Conservation (phyloP, 1,139 yeast species). For the Blastobotrys ciferrii region DNA sequence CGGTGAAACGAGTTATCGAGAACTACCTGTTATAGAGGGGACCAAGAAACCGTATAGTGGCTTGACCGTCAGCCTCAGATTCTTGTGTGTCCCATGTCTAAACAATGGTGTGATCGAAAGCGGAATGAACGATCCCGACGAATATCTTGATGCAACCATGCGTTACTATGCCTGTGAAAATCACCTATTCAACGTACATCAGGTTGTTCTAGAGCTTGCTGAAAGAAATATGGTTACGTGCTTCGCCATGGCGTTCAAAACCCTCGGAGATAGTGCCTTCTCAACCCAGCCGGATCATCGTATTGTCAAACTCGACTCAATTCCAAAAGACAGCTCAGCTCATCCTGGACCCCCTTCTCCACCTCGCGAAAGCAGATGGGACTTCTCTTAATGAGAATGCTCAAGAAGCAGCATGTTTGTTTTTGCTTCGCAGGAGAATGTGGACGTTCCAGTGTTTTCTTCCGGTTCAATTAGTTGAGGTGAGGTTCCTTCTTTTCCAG, state of each 20-base stretch:
- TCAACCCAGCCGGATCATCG: constrained; percentile 1
- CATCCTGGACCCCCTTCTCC: neutral
- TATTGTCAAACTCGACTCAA: neutral
- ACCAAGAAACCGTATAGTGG: neutral
- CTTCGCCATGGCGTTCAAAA: constrained; percentile 1
- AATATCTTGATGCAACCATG: neutral
- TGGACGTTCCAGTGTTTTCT: too few relatives aligned
- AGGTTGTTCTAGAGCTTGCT: neutral
- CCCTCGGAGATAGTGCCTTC: constrained; percentile 1
- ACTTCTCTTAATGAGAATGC: neutral
- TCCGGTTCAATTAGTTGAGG: neutral
- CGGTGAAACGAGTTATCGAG: neutral
- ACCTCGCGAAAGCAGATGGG: neutral
- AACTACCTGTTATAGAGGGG: neutral
- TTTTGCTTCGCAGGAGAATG: too few relatives aligned
- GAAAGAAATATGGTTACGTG: neutral
- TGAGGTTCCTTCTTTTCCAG: too few relatives aligned
- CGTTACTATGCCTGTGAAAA: neutral
- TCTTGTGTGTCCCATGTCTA: neutral
- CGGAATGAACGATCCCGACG: neutral
- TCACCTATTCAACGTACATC: neutral
- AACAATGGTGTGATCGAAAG: neutral
- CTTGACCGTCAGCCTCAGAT: neutral
- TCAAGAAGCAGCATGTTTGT: too few relatives aligned
- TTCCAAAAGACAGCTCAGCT: neutral